Conservation (phyloP, 257 asterid species). For the Solanum virginianum region DNA sequence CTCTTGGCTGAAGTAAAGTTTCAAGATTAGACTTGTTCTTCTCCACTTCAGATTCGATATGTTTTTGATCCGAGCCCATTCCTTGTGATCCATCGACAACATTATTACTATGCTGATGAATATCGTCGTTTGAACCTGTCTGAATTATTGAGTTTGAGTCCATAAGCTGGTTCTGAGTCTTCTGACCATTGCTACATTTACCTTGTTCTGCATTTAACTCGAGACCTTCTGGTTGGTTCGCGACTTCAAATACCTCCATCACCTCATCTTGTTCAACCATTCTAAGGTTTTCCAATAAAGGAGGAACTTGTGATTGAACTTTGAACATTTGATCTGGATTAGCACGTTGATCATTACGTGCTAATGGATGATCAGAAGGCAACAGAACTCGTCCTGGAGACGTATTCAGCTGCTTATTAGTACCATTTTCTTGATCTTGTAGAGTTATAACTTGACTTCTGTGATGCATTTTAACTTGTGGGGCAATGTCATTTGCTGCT, state of each 20-base stretch:
- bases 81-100: slow-evolving; percentile 3
- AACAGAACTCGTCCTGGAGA: slow-evolving; percentile 9
- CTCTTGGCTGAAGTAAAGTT: not conserved
- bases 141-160: slow-evolving; percentile 1
- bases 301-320: slow-evolving; percentile 8
- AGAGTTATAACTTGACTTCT: not conserved
- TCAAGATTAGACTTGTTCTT: not conserved
- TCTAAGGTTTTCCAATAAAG: slow-evolving; percentile 31
- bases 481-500: slow-evolving; percentile 9
- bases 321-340: not conserved
- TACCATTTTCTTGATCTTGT: not conserved
- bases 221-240: slow-evolving; percentile 18
- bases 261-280: slow-evolving; percentile 64
- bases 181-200: not conserved
- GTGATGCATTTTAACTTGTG: slow-evolving; percentile 6
- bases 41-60: slow-evolving; percentile 2
- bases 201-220: slow-evolving; percentile 7
- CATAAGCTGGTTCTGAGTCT: not conserved
- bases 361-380: slow-evolving; percentile 5
- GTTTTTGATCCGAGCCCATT: not conserved
- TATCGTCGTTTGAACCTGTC: not conserved
- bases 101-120: not conserved
- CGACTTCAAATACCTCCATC: slow-evolving; percentile 55
- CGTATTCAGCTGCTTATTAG: not conserved
- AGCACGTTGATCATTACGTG: not conserved